Percentiles rank a stretch among this genome's conserved stretches.
These are phyloP conservation scores for Saccharomycopsis sp. DNA, from an alignment of 805 yeast genomes.

Conservation along the genomic window DNA sequence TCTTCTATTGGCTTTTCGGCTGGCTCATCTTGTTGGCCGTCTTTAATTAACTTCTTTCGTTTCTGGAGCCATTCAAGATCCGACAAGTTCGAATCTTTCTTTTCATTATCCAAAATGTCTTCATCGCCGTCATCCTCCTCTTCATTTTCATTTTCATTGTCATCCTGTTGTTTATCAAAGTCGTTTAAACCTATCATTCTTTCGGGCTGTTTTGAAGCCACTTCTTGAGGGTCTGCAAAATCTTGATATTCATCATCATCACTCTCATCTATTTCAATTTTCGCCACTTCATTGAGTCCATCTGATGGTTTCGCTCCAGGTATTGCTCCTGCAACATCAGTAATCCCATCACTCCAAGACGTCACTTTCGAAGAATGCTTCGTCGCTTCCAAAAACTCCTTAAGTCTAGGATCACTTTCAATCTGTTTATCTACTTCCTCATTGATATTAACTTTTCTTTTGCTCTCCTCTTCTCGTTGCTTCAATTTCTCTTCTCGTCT, in stretches of 20 bases:
- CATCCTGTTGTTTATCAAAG: conserved; percentile 19
- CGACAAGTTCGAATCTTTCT: conserved; percentile 37
- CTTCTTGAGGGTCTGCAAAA: conserved; percentile 26
- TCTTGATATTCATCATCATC: conserved; percentile 39
- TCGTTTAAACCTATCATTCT: conserved; percentile 41
- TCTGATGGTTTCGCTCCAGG: conserved; percentile 20
- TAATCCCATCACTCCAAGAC: conserved; percentile 63
- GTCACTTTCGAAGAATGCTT: conserved; percentile 63
- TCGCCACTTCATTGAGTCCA: conserved; percentile 29
- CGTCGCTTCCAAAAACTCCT: conserved; percentile 78
- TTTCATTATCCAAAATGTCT: conserved; percentile 21
- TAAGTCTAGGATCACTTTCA: conserved; percentile 55
- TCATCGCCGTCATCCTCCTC: conserved; percentile 26
- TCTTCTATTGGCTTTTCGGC: conserved; percentile 13
- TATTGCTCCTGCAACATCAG: conserved; percentile 17
- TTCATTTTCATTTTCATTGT: conserved; percentile 19
- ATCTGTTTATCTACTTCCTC: conserved; percentile 52
- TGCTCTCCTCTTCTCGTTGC: conserved; percentile 33
- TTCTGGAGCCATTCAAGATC: conserved; percentile 85
- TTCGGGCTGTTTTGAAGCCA: conserved; percentile 39
- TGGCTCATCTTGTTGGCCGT: conserved; percentile 28
- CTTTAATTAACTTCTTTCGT: conserved; percentile 66
- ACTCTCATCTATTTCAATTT: conserved; percentile 33
- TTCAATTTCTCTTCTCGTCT: conserved; percentile 43
- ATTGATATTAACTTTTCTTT: conserved; percentile 22